Evolutionary conservation across 2,329 filamentous ascomycete genomes (phyloP), one percentile per base, ranked within the genome.

Genomic region (Ophiocordyceps unilateralis): DNA sequence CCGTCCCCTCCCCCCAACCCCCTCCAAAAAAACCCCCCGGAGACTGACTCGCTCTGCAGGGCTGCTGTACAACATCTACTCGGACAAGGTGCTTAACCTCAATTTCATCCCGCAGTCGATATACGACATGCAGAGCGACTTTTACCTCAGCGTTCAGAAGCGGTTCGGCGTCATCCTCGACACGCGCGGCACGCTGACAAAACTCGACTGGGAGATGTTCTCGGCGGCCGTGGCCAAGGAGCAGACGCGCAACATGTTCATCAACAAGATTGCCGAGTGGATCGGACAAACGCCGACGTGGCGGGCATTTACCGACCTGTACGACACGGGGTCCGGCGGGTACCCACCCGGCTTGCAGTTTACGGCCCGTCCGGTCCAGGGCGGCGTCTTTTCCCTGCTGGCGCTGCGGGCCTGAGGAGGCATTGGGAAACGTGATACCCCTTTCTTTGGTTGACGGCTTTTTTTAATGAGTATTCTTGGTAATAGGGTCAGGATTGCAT

Each of bases 121-220:
- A 53, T 93, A 91, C 66, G 73, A 77, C 47, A 78, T 79, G 56
- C 85, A 93, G 59, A 83, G 76, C 24, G 61, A 69, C 44, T 93
- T 84, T 71, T 93, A 93, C 65, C 67, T 70, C 38, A 72, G 72
- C 10, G 75, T 83, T 3, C 74, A 78, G 42, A 76, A 82, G 47
- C 74, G 77, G 53, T 91, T 84, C 59, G 86, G 84, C n/a, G 69
- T 93, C 1, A 81, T 85, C 0, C 76, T 93, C 10, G 86, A 93
- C 63, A 81, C 75, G 39, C 76, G 86, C 41, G 83, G 91, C 61
- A 65, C 79, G 1, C 89, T 86, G 64, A 83, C 84, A 48, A 93
- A 93, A 64, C 77, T 76, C 1, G 86, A 93, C 64, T 93, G 86
- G 86, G 78, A 88, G 56, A 77, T 91, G 57, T 88, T 87, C 63